Conservation (phyloP, 306 rosid species). For the Prunus mira region DNA sequence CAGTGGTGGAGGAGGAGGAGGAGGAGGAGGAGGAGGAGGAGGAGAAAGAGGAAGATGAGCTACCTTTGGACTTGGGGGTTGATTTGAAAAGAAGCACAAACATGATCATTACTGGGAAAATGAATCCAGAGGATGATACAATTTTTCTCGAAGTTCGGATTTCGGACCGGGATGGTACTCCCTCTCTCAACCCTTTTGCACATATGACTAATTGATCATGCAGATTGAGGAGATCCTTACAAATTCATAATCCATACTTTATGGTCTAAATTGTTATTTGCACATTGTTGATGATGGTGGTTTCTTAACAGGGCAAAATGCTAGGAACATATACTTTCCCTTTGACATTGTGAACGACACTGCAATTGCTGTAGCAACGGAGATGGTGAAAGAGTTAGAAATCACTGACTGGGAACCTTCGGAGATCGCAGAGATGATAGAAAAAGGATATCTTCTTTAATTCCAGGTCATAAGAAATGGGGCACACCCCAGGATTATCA, state of each 20-base stretch:
- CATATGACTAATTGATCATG: not conserved
- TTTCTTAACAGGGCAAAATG: constrained; percentile 36
- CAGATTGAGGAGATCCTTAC: not conserved
- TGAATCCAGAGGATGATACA: constrained; percentile 56
- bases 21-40: constrained; percentile 2
- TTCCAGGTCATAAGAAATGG: constrained; percentile 55
- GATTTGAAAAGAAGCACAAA: constrained; percentile 39
- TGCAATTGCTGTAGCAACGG: constrained; percentile 63
- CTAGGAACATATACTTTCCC: constrained; percentile 64
- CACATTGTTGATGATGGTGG: not conserved
- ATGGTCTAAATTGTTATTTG: no score
- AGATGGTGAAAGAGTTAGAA: constrained; percentile 89
- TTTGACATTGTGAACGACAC: constrained; percentile 73
- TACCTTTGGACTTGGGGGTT: constrained; percentile 1
- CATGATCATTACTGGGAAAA: constrained; percentile 73
- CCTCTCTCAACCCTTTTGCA: not conserved
- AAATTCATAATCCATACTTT: not conserved
- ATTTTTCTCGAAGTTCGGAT: constrained; percentile 66
- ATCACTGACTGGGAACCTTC: constrained; percentile 66
- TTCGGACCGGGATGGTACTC: constrained; percentile 44
- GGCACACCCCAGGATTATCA: constrained; percentile 23
- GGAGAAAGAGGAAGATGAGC: not conserved
- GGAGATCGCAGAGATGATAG: constrained; percentile 79
- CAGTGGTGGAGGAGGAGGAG: constrained; percentile 6
- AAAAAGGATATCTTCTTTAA: constrained; percentile 53